Evolutionary conservation across 2,329 filamentous ascomycete species (phyloP), one percentile per base, ranked within the genome.

Genomic region (Sporothrix pseudoabietina): DNA sequence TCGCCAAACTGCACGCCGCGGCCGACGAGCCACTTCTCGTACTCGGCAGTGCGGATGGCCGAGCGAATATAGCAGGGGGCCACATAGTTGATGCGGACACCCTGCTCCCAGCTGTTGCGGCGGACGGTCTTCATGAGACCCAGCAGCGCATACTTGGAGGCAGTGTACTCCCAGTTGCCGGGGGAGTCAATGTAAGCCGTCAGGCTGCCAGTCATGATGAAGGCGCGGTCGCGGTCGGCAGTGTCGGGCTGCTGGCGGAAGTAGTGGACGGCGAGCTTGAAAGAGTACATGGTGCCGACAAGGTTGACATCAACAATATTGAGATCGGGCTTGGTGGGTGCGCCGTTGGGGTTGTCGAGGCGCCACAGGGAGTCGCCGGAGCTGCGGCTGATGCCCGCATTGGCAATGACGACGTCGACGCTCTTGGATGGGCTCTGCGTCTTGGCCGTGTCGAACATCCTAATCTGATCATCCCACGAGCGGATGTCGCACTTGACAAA

Each of bases 141-240:
- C 26, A 59, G n/a, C 14, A 71, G 69, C 6, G 54, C 69, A 16
- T 49, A 32, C 55, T 71, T 71, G 54, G 54, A 35, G 54, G 69
- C 69, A n/a, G 69, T 71, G 69, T 71, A 71, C 69, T 71, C 69
- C 69, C 69, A 71, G 57, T 71, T 71, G 41, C 69, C 69, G 16
- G 69, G 69, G 7, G 41, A 54, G 57, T 71, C 69, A 32, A 71
- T 71, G 41, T 63, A 63, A 3, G 69, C 41, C 4, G 59, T 59
- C 55, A 71, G 35, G 9, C 26, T 39, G 57, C 69, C 69, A 0
- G 69, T 71, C 12, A 71, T 71, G 26, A 71, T 71, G 30, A 71
- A 71, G 26, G 39, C 59, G 19, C 69, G 69, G 44, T 71, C 69
- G 41, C 69, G 69, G n/a, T 52, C 69, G 9, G 26, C 12, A 0